These are phyloP conservation scores for Chlorella variabilis DNA, from an alignment of 163 green algal genomes.

Conservation along the genomic window DNA sequence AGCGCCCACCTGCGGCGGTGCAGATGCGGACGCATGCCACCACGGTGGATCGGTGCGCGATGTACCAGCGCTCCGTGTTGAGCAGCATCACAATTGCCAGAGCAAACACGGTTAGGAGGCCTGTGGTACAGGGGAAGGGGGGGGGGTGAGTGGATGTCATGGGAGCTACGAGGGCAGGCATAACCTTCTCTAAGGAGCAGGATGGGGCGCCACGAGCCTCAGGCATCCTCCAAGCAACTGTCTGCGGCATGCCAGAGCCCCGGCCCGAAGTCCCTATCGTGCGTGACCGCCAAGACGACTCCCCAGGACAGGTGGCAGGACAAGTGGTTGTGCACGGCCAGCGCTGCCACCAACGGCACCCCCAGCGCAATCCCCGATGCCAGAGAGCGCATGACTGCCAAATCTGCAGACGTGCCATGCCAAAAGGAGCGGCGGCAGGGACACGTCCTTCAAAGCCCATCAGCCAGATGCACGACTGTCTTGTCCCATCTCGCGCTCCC, in stretches of 20 bases:
- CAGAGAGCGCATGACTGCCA: conserved; percentile 9
- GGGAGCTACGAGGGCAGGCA: background rate
- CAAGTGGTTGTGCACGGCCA: too few relatives aligned
- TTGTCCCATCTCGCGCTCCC: too few relatives aligned
- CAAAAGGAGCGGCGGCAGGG: background rate
- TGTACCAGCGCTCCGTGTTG: background rate
- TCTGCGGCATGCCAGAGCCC: too few relatives aligned
- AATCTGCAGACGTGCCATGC: background rate
- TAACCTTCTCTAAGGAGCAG: background rate
- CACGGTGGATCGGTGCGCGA: conserved; percentile 2
- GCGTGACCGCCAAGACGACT: background rate
- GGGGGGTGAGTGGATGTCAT: background rate
- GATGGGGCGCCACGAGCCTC: too few relatives aligned
- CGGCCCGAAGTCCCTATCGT: background rate
- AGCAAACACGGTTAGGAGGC: conserved; percentile 19
- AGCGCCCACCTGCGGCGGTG: background rate
- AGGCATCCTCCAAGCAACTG: too few relatives aligned
- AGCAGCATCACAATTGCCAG: background rate
- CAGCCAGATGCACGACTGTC: background rate
- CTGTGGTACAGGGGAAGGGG: background rate
- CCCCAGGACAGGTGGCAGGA: background rate
- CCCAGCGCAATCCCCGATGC: background rate
- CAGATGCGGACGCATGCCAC: conserved; percentile 14
- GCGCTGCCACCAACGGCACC: too few relatives aligned
- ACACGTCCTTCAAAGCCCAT: background rate